phyloP scores from a whole-genome alignment of 768 basidiomycete genomes.

The Termitomyces sp. region DNA sequence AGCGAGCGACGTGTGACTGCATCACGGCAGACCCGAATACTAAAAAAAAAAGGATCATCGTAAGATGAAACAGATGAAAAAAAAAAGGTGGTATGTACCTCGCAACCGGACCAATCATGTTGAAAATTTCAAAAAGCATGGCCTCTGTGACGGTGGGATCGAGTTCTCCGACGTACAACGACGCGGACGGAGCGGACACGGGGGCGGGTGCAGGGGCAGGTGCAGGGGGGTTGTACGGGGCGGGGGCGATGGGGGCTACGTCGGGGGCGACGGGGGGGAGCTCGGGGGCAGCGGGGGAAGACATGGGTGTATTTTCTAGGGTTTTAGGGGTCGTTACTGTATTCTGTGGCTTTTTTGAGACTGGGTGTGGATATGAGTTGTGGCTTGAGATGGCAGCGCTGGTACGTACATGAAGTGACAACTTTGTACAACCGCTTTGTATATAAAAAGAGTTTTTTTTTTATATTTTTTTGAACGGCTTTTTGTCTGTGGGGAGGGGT shows the following conservation, averaged over 20 bases:
- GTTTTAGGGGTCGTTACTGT: slow-evolving; percentile 83
- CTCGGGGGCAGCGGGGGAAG: slow-evolving; percentile 51
- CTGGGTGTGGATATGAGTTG: slow-evolving; percentile 26
- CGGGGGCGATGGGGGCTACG: slow-evolving; percentile 39
- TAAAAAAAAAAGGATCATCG: slow-evolving; percentile 22
- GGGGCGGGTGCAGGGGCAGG: slow-evolving; percentile 40
- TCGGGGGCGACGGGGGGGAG: slow-evolving; percentile 51
- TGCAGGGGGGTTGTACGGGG: too few species aligned
- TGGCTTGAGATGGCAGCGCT: slow-evolving; percentile 7
- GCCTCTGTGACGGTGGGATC: slow-evolving; percentile 98
- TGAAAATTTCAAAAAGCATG: slow-evolving; percentile 99
- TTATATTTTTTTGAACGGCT: slow-evolving; percentile 55
- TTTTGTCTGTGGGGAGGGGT: slow-evolving; percentile 45
- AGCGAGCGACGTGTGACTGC: slow-evolving; percentile 99
- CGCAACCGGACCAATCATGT: slow-evolving; percentile 99
- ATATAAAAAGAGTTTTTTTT: slow-evolving; percentile 53
- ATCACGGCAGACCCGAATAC: slow-evolving; percentile 99
- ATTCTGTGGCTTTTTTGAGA: slow-evolving; percentile 73
- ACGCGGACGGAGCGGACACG: slow-evolving; percentile 66
- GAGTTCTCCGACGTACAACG: slow-evolving; percentile 98
- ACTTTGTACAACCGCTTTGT: slow-evolving; percentile 71
- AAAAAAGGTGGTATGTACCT: slow-evolving; percentile 51
- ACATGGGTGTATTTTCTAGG: slow-evolving; percentile 47
- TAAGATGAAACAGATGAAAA: neutral
- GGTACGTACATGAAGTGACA: slow-evolving; percentile 59